Percentiles rank a stretch among this genome's conserved stretches.
These are phyloP conservation scores for Patellifolia procumbens DNA, from an alignment of 179 eudicot genomes.

Conservation along the genomic window DNA sequence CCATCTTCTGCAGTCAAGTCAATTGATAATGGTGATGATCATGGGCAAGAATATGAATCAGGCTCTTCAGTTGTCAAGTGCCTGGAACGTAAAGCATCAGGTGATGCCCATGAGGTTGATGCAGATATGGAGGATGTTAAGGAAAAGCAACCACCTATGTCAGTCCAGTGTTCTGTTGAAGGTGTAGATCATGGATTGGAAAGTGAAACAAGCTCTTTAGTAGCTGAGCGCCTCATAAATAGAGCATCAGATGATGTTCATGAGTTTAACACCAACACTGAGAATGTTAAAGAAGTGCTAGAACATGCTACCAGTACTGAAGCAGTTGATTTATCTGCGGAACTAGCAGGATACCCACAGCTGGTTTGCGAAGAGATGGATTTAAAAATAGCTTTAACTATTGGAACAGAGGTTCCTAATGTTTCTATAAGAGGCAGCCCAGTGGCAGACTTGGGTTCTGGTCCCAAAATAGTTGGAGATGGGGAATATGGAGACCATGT, in stretches of 20 bases:
- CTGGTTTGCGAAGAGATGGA: neutral
- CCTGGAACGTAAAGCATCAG: neutral
- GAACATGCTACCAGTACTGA: neutral
- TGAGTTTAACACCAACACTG: neutral
- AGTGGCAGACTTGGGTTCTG: slow-evolving; percentile 14
- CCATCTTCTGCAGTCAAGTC: slow-evolving; percentile 24
- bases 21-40: slow-evolving; percentile 16
- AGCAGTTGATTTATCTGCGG: neutral
- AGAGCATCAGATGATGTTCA: slow-evolving; percentile 1
- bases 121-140: neutral
- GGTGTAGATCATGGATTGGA: slow-evolving; percentile 17
- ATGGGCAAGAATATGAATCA: slow-evolving; percentile 19
- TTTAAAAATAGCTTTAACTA: neutral
- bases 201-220: slow-evolving; percentile 15
- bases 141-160: slow-evolving; percentile 10
- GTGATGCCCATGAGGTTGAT: slow-evolving; percentile 9
- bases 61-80: neutral
- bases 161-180: slow-evolving; percentile 23
- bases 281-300: slow-evolving; percentile 3
- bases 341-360: slow-evolving; percentile 15
- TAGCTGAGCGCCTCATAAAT: neutral
- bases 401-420: slow-evolving; percentile 25
- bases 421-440: slow-evolving; percentile 22
- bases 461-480: slow-evolving; percentile 19
- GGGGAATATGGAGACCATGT: slow-evolving; percentile 1